A percentile compares a stretch with the other conserved stretches of the same genome.
Evolutionary conservation across 1,139 yeast genomes (phyloP).

Genomic region (Diutina neorugosa): DNA sequence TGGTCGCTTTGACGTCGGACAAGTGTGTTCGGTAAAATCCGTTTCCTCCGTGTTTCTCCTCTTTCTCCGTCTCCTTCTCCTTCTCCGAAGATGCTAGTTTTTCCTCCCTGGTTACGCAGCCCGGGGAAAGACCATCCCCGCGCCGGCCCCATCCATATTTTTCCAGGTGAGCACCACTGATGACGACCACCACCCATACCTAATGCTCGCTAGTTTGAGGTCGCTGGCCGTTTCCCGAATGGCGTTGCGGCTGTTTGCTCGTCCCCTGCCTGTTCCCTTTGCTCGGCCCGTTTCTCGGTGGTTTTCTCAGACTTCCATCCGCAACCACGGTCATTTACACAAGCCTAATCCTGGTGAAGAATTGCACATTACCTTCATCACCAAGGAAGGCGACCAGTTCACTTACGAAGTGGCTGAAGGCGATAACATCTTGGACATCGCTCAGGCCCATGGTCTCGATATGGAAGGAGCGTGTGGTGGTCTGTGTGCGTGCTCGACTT

Average conservation of each 20-base stretch:
- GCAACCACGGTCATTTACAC: slow-evolving; percentile 69
- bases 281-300: not conserved
- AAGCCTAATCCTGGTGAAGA: slow-evolving; percentile 94
- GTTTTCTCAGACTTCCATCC: not conserved
- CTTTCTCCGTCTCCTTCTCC: not conserved
- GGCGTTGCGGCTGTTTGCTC: not conserved
- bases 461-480: slow-evolving; percentile 99
- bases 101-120: not conserved
- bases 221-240: not conserved
- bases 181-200: not conserved
- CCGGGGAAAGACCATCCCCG: not conserved
- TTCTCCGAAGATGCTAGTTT: too few relatives aligned
- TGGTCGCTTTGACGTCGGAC: not conserved
- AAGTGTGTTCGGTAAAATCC: not conserved
- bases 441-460: slow-evolving; percentile 85
- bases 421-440: slow-evolving; percentile 83
- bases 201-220: not conserved
- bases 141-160: not conserved
- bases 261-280: not conserved
- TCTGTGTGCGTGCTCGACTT: slow-evolving; percentile 96
- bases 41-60: not conserved
- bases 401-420: slow-evolving; percentile 86
- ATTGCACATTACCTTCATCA: slow-evolving; percentile 75
- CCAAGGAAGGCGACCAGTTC: slow-evolving; percentile 80
- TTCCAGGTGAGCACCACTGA: not conserved